Evolutionary conservation across 1,284 basidiomycete species (phyloP).

Genomic region (Leccinum fallax): DNA sequence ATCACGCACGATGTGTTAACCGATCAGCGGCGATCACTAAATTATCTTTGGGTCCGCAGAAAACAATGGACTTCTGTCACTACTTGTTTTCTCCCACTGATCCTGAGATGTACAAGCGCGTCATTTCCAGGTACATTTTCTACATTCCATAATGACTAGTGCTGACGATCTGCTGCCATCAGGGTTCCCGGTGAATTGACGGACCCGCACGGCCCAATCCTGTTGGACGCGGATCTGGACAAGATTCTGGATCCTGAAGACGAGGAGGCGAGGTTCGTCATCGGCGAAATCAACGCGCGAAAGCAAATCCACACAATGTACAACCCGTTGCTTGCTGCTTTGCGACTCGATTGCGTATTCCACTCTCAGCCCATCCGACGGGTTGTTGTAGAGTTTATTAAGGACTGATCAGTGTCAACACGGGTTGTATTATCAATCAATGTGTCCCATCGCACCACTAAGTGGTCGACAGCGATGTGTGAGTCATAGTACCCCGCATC

Average conservation of each 20-base stretch:
- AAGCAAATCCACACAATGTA: conserved; percentile 30
- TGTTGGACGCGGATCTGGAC: conserved; percentile 6
- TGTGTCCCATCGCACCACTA: too few species aligned
- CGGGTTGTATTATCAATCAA: too few species aligned
- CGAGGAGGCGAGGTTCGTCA: conserved; percentile 22
- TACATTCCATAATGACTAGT: background rate
- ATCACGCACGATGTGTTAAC: background rate
- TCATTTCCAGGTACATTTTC: background rate
- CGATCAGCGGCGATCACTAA: background rate
- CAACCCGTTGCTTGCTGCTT: conserved; percentile 2
- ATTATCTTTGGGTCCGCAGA: background rate
- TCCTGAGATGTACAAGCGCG: background rate
- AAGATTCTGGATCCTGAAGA: conserved; percentile 18
- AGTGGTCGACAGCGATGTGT: too few species aligned
- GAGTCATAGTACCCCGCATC: too few species aligned
- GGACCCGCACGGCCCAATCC: conserved; percentile 16
- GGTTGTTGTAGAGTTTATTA: too few species aligned
- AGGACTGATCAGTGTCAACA: too few species aligned
- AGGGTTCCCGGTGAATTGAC: conserved; percentile 21
- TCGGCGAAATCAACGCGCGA: conserved; percentile 11
- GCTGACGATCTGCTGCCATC: background rate
- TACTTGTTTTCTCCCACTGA: background rate
- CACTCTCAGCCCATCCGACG: too few species aligned
- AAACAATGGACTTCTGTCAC: background rate
- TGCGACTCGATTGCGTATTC: too few species aligned